A percentile compares a stretch with the other conserved stretches of the same genome.
These are phyloP conservation scores for Jatropha curcas DNA, from an alignment of 345 rosid genomes.

Conservation along the genomic window DNA sequence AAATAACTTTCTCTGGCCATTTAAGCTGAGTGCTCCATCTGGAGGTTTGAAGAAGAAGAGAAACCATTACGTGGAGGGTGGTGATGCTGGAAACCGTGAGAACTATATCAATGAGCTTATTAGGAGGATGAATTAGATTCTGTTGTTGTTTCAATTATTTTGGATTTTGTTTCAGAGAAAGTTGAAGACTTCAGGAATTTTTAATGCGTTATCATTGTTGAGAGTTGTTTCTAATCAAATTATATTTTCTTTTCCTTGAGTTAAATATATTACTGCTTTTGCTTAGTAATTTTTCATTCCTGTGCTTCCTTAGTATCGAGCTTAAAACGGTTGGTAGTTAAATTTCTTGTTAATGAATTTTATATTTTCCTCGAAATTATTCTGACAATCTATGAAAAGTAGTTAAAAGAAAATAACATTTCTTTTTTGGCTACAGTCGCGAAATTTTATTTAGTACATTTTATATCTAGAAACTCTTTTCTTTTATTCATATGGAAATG, in stretches of 20 bases:
- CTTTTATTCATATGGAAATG: too few species aligned
- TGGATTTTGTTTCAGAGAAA: not conserved
- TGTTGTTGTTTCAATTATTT: not conserved
- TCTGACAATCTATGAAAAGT: too few species aligned
- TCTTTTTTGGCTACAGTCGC: too few species aligned
- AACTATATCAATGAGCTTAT: slow-evolving; percentile 74
- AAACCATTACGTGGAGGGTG: slow-evolving; percentile 87
- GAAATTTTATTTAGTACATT: too few species aligned
- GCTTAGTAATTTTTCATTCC: too few species aligned
- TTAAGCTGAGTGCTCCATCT: slow-evolving; percentile 72
- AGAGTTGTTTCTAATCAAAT: not conserved
- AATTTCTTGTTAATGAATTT: too few species aligned
- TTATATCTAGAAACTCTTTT: too few species aligned
- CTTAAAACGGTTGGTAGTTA: too few species aligned
- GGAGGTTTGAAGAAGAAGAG: slow-evolving; percentile 85
- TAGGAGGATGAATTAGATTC: slow-evolving; percentile 80
- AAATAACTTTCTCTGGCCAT: slow-evolving; percentile 85
- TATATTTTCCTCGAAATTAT: too few species aligned
- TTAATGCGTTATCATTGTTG: not conserved
- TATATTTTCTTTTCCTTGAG: not conserved
- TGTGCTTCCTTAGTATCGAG: too few species aligned
- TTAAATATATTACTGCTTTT: too few species aligned
- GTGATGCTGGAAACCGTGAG: slow-evolving; percentile 91
- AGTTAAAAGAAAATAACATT: too few species aligned
- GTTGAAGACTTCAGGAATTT: not conserved